These are phyloP conservation scores for Gymnopilus dilepis DNA, from an alignment of 768 basidiomycete species.

Conservation along the genomic window DNA sequence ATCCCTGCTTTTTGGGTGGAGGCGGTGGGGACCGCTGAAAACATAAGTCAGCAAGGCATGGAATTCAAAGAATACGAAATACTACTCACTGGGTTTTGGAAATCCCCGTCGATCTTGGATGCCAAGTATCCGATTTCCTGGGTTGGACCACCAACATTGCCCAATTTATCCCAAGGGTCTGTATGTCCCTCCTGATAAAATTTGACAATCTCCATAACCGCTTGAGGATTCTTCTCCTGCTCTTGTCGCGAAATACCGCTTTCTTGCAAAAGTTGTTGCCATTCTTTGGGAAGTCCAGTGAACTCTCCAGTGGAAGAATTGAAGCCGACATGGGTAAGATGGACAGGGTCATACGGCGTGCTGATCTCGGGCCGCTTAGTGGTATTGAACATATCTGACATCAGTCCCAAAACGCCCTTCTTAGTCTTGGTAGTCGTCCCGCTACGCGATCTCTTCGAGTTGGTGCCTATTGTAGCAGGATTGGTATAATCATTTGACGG, in stretches of 20 bases:
- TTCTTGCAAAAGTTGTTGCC: slow-evolving; percentile 96
- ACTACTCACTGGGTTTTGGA: slow-evolving; percentile 60
- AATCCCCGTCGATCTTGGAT: slow-evolving; percentile 49
- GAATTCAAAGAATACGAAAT: slow-evolving; percentile 13
- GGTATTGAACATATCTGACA: slow-evolving; percentile 69
- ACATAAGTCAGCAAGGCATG: slow-evolving; percentile 10
- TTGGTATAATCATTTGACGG: slow-evolving; percentile 36
- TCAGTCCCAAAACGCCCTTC: slow-evolving; percentile 79
- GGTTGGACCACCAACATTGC: slow-evolving; percentile 48
- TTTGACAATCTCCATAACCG: slow-evolving; percentile 98
- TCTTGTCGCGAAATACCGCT: slow-evolving; percentile 92
- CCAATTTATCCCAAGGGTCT: slow-evolving; percentile 88
- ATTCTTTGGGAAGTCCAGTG: slow-evolving; percentile 97
- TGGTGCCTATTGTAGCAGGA: slow-evolving; percentile 27
- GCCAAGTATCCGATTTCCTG: slow-evolving; percentile 32
- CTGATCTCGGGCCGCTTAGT: slow-evolving; percentile 90
- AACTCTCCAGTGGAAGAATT: slow-evolving; percentile 99
- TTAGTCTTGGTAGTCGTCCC: slow-evolving; percentile 53
- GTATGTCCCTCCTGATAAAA: slow-evolving; percentile 93
- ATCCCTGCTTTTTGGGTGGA: slow-evolving; percentile 49
- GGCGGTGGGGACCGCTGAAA: slow-evolving; percentile 54
- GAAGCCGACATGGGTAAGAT: slow-evolving; percentile 99
- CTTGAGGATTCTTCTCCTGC: slow-evolving; percentile 98
- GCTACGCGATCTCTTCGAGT: slow-evolving; percentile 49
- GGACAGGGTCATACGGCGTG: slow-evolving; percentile 98